phyloP scores from a whole-genome alignment of 1,139 yeast genomes.

The Suhomyces guaymorum region DNA sequence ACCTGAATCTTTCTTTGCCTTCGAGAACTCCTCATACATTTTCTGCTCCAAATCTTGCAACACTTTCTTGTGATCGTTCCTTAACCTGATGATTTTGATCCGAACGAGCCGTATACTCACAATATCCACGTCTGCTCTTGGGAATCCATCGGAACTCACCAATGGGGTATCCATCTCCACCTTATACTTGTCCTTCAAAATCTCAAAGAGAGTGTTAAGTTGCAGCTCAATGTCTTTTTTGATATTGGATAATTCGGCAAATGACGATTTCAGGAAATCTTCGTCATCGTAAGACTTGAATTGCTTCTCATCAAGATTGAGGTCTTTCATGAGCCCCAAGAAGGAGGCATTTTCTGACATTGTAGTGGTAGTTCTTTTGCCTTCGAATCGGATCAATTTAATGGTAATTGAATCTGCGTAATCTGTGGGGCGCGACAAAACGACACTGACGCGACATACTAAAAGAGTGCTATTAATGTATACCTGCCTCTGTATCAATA shows the following conservation, averaged over 20 bases:
- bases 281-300: constrained; percentile 24
- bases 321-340: constrained; percentile 41
- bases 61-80: constrained; percentile 64
- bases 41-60: constrained; percentile 49
- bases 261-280: constrained; percentile 24
- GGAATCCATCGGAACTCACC: constrained; percentile 75
- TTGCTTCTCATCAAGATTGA: constrained; percentile 35
- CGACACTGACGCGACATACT: too few relatives aligned
- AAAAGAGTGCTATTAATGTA: too few relatives aligned
- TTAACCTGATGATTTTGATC: constrained; percentile 61
- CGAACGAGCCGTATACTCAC: constrained; percentile 63
- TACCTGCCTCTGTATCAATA: too few relatives aligned
- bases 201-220: constrained; percentile 32
- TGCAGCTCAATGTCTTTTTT: constrained; percentile 38
- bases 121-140: constrained; percentile 81
- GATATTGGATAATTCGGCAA: constrained; percentile 30
- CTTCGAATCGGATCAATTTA: too few relatives aligned
- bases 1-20: constrained; percentile 8
- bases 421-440: too few relatives aligned
- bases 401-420: too few relatives aligned
- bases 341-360: constrained; percentile 22
- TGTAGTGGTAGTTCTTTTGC: constrained; percentile 3
- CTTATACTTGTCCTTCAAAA: constrained; percentile 32
- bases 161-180: constrained; percentile 68
- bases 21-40: constrained; percentile 45